Percentiles rank a stretch among this genome's conserved stretches.
Conservation (phyloP, 2,329 filamentous ascomycete species). For the Trichoderma semiorbis region DNA sequence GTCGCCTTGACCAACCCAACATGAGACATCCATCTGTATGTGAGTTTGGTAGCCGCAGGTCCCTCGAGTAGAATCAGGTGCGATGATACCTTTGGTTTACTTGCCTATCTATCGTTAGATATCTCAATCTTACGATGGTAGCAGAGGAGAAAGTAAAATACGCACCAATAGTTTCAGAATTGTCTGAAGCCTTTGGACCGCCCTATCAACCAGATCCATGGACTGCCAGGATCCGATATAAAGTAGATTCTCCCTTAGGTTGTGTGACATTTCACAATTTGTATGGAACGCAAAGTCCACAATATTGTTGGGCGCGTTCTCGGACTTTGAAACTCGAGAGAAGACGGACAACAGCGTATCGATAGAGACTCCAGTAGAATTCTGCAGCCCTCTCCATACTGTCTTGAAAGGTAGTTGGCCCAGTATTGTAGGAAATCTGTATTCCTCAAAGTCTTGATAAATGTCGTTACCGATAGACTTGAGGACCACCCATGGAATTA, state of each 20-base stretch:
- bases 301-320: not conserved
- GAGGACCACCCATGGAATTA: conserved; percentile 26
- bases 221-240: conserved; percentile 28
- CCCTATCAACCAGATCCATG: conserved; percentile 16
- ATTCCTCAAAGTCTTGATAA: conserved; percentile 20
- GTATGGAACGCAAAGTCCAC: conserved; percentile 20
- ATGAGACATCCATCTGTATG: conserved; percentile 29
- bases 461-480: not conserved
- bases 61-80: conserved; percentile 27
- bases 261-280: conserved; percentile 28
- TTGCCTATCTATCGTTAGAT: conserved; percentile 20
- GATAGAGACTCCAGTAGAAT: not conserved
- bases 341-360: conserved; percentile 22
- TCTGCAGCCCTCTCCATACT: conserved; percentile 28
- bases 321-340: conserved; percentile 18
- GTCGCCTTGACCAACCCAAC: conserved; percentile 27
- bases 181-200: conserved; percentile 18
- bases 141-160: not conserved
- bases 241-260: conserved; percentile 26
- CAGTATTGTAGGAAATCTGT: conserved; percentile 26
- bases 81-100: conserved; percentile 1
- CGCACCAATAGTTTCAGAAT: conserved; percentile 11
- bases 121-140: not conserved
- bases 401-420: conserved; percentile 20
- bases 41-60: conserved; percentile 13